Percentiles rank a stretch among this genome's conserved stretches.
These are phyloP conservation scores for Fusarium bactridioides DNA, from an alignment of 2,329 filamentous ascomycete species.

Conservation along the genomic window DNA sequence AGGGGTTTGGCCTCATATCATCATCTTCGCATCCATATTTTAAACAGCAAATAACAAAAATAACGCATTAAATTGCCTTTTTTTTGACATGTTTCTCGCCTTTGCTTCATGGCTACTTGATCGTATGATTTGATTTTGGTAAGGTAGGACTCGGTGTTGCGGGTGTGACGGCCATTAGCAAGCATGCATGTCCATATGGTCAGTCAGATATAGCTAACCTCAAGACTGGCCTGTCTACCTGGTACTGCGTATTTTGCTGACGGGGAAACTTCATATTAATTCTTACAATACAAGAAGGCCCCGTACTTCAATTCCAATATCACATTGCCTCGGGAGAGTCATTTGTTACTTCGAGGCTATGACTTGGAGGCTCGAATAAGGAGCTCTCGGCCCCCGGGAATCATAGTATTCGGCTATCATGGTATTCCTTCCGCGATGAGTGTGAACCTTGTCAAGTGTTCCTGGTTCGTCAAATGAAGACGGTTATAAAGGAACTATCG, in stretches of 20 bases:
- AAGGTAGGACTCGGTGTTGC: background rate
- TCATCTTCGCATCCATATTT: slow-evolving; percentile 4
- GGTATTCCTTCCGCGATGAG: background rate
- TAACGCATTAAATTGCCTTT: background rate
- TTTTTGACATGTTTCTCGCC: background rate
- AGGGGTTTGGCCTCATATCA: slow-evolving; percentile 5
- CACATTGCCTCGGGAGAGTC: background rate
- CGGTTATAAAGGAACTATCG: background rate
- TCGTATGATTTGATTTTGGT: background rate
- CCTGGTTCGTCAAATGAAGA: background rate
- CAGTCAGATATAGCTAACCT: no score
- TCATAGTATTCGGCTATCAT: background rate
- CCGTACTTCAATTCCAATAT: background rate
- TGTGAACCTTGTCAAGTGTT: background rate
- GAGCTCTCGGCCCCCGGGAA: background rate
- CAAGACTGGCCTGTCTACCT: background rate
- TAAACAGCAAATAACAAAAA: background rate
- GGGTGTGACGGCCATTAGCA: background rate
- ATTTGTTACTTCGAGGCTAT: background rate
- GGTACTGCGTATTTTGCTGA: background rate
- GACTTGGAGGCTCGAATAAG: background rate
- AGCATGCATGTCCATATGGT: background rate
- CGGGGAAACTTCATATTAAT: background rate
- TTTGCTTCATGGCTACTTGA: background rate
- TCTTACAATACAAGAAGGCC: background rate